phyloP scores from a whole-genome alignment of 1,284 basidiomycete genomes.

The Sporisorium scitamineum region DNA sequence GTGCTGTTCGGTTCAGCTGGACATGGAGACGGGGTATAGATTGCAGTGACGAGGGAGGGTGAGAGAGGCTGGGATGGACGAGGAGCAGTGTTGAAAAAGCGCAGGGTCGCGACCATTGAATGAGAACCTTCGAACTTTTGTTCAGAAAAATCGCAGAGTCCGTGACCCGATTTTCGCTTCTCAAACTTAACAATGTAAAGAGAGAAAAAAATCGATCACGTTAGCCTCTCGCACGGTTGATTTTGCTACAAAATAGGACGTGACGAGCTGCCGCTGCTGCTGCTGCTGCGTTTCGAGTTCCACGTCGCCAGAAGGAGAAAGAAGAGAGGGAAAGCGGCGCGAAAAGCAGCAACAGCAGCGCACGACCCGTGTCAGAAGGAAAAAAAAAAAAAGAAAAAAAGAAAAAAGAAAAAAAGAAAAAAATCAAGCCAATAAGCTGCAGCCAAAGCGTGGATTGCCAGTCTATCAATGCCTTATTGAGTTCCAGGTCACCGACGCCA shows the following conservation, averaged over 20 bases:
- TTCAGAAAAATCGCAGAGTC: slow-evolving; percentile 19
- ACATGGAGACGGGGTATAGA: slow-evolving; percentile 6
- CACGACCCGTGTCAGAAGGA: slow-evolving; percentile 34
- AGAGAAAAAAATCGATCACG: slow-evolving; percentile 17
- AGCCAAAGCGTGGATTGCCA: neutral
- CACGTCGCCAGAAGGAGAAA: slow-evolving; percentile 48
- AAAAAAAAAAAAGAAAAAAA: no score
- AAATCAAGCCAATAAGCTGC: slow-evolving; percentile 17
- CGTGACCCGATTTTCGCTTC: slow-evolving; percentile 5
- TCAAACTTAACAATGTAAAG: slow-evolving; percentile 10
- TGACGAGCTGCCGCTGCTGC: neutral
- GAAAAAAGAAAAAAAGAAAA: no score
- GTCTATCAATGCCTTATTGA: neutral
- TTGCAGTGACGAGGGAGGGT: neutral
- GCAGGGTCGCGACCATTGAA: slow-evolving; percentile 17
- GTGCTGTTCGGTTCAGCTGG: slow-evolving; percentile 5
- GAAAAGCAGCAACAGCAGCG: slow-evolving; percentile 15
- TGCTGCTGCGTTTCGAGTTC: slow-evolving; percentile 13
- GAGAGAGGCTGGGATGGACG: neutral
- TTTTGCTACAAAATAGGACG: neutral
- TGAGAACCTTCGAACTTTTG: slow-evolving; percentile 37
- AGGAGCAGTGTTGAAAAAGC: neutral
- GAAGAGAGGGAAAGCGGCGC: neutral
- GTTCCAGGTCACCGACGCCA: slow-evolving; percentile 5
- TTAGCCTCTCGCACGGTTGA: slow-evolving; percentile 26